A percentile compares a stretch with the other conserved stretches of the same genome.
These are phyloP conservation scores for Neurospora terricola DNA, from an alignment of 495 filamentous ascomycete genomes.

Conservation along the genomic window DNA sequence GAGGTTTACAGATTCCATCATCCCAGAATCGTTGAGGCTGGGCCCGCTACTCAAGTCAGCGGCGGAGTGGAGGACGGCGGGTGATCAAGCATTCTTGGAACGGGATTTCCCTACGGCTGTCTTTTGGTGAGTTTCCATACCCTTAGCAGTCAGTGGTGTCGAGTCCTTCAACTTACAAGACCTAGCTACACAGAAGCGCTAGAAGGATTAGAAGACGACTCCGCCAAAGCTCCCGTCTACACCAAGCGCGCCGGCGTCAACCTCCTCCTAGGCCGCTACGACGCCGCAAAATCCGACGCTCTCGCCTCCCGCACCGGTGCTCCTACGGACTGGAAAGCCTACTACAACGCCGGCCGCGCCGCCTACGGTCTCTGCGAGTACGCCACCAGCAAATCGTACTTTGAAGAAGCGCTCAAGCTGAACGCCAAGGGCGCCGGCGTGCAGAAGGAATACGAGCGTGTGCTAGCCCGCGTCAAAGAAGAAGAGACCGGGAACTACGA, in stretches of 20 bases:
- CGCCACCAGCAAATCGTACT: constrained; percentile 11
- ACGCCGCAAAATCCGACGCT: constrained; percentile 37
- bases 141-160: not conserved
- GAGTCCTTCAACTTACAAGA: not conserved
- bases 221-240: constrained; percentile 15
- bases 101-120: constrained; percentile 25
- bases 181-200: constrained; percentile 26
- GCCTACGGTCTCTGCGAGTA: constrained; percentile 39
- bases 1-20: constrained; percentile 14
- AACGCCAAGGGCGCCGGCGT: constrained; percentile 20
- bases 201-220: constrained; percentile 8
- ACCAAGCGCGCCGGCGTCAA: constrained; percentile 39
- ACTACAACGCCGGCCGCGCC: constrained; percentile 38
- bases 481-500: constrained; percentile 35
- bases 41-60: constrained; percentile 21
- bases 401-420: constrained; percentile 23
- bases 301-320: constrained; percentile 19
- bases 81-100: constrained; percentile 25
- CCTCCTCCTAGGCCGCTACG: constrained; percentile 35
- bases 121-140: constrained; percentile 18
- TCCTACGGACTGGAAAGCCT: constrained; percentile 33
- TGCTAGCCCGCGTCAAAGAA: constrained; percentile 23
- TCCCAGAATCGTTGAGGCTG: constrained; percentile 17
- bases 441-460: constrained; percentile 26
- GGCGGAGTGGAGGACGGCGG: constrained; percentile 23